Evolutionary conservation across 352 stramenopile species (phyloP), one percentile per base, ranked within the genome.

Genomic region (Phytophthora brassicae): DNA sequence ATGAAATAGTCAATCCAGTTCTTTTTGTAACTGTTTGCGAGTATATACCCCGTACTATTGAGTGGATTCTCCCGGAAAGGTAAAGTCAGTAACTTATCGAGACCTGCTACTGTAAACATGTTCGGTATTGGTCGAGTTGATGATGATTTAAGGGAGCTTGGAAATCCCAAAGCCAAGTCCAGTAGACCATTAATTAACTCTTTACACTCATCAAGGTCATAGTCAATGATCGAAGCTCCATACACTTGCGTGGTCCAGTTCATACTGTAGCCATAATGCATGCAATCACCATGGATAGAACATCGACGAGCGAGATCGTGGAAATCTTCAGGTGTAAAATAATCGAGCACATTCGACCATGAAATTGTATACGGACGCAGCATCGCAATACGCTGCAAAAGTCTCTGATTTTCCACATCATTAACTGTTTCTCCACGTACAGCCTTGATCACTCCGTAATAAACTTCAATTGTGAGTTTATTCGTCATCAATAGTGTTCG

Each of bases 201-300:
- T 17, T 58, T 58, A 31, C 23, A 19, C 2, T 20, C 1, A 20
- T 46, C 24, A 3, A 26, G 28, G 28, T 63, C 36, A 42, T 59
- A 64, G 45, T 68, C 60, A 28, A 68, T 45, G n/a, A 68, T 53
- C 11, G 60, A 68, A 12, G 41, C 38, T 4, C 60, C 60, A 20
- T 22, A 63, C 36, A 68, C 60, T 31, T 68, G 60, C 22, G 60
- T 68, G 2, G 44, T 8, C 60, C 60, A 68, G 53, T 68, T 68
- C 60, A 68, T 68, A 31, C 60, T 68, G 60, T 68, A 68, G 29
- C 60, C 60, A 20, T 68, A 65, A 41, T 65, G 57, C 38, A 65
- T 47, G 26, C 57, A 65, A 26, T 59, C 42, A 6, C 47, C 57
- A 19, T 59, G 26, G 3, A 59, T 20, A 3, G 47, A 65, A n/a